These are phyloP conservation scores for Aspergillus indologenus DNA, from an alignment of 495 filamentous ascomycete species.

Conservation along the genomic window DNA sequence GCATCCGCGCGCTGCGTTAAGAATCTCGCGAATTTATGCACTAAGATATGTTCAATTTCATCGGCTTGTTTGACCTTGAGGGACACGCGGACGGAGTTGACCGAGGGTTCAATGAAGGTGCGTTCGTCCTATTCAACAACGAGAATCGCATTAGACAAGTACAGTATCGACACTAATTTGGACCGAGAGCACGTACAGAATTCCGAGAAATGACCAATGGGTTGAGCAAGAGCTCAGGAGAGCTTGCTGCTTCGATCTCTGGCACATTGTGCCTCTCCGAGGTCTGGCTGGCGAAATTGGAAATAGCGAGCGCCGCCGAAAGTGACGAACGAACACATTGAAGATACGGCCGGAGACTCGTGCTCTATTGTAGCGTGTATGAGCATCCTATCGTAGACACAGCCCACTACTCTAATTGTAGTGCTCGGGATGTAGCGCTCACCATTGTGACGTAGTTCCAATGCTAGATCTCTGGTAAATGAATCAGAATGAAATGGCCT, in stretches of 20 bases:
- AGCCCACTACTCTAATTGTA: not conserved
- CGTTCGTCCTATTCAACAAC: slow-evolving; percentile 70
- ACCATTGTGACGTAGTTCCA: not conserved
- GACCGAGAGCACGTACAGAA: not conserved
- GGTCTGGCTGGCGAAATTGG: slow-evolving; percentile 95
- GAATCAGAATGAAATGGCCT: not conserved
- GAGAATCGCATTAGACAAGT: not conserved
- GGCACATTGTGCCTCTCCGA: slow-evolving; percentile 97
- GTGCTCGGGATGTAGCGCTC: not conserved
- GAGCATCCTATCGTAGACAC: not conserved
- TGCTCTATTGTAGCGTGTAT: not conserved
- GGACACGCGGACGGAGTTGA: slow-evolving; percentile 93
- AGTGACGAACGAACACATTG: slow-evolving; percentile 93
- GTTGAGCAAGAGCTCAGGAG: slow-evolving; percentile 92
- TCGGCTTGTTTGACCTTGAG: slow-evolving; percentile 99
- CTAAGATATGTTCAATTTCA: slow-evolving; percentile 95
- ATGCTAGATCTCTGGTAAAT: not conserved
- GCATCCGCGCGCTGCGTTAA: slow-evolving; percentile 93
- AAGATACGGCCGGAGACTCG: slow-evolving; percentile 94
- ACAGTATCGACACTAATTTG: not conserved
- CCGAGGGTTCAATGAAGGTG: slow-evolving; percentile 83
- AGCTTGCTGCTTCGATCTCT: slow-evolving; percentile 88
- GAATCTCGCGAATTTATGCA: slow-evolving; percentile 97
- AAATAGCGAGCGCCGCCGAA: slow-evolving; percentile 89
- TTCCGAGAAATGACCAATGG: slow-evolving; percentile 85